Base-by-base conservation (phyloP, 2,329 filamentous ascomycete genomes). In the Albophoma yamanashiensis region DNA sequence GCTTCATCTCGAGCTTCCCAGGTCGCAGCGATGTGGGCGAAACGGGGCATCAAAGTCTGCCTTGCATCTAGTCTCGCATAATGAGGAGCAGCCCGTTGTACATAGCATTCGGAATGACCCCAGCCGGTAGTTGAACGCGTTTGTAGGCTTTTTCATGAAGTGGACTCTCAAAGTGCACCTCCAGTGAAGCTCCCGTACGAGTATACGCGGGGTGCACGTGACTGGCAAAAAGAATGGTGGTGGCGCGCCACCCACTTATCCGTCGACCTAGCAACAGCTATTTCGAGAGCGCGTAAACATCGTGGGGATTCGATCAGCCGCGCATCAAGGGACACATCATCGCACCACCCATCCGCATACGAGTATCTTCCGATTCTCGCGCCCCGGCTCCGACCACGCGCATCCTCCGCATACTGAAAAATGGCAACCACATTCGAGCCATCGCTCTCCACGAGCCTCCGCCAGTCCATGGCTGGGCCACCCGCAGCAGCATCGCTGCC, bases 401-500 rank as follows among this genome's bases (percentile, higher is more conserved):
- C 11, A 55, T 38, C 14, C 3, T 7, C 20, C 31, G 20, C 9
- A 47, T 31, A 39, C 15, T n/a, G 3, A 40, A 60, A 69, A 60
- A 87, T 87, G 79, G 72, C 81, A 38, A 82, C 81, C 40, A 76
- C 82, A 63, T 91, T 91, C 67, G 87, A 90, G 66, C 81, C 86
- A 11, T 88, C 87, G 34, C 79, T 88, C 66, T 89, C 87, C 15
- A 83, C 82, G 60, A 86, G 84, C 73, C 75, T 81, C 68, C 79
- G 85, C 67, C 83, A 82, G 64, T 82, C 83, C 20, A 75, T 83
- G 63, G 79, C 82, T 55, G 83, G 79, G 50, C 82, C 85, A 17
- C 89, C 87, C 8, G 85, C 90, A 77, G 88, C 87, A 50, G 89
- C 92, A 71, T 85, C 85, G 57, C 84, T 99, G 11, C 94, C 94